Conservation (phyloP, 1,284 basidiomycete genomes). For the Leccinum ponderosum region DNA sequence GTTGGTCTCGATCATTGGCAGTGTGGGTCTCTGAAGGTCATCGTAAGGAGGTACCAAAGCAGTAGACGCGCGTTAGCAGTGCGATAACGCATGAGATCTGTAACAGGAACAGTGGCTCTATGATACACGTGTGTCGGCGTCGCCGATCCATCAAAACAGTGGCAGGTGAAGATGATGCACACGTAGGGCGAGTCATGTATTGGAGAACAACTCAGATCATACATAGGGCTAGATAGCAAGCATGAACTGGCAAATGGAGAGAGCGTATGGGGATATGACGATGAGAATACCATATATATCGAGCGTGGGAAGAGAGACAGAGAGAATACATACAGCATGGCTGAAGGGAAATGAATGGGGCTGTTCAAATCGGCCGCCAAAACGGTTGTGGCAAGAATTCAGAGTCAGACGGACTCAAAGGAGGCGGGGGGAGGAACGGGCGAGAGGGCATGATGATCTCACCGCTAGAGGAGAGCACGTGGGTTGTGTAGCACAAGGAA, state of each 20-base stretch:
- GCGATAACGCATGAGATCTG: constrained; percentile 6
- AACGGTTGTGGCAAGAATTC: constrained; percentile 10
- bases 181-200: not conserved
- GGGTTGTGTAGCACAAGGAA: not conserved
- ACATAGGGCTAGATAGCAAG: not conserved
- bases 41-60: constrained; percentile 6
- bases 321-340: constrained; percentile 15
- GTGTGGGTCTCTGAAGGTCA: constrained; percentile 12
- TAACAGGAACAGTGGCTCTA: constrained; percentile 11
- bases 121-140: not conserved
- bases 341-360: constrained; percentile 8
- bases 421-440: not conserved
- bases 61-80: constrained; percentile 3
- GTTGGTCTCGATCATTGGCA: constrained; percentile 20
- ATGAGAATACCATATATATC: constrained; percentile 14
- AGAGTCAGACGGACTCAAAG: not conserved
- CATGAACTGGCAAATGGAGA: not conserved
- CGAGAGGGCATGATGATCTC: not conserved
- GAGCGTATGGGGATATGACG: not conserved
- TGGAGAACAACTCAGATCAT: not conserved
- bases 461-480: constrained; percentile 1
- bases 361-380: constrained; percentile 13
- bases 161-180: constrained; percentile 6
- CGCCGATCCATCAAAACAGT: constrained; percentile 12
- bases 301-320: constrained; percentile 2